Percentiles rank a stretch among this genome's conserved stretches.
phyloP scores from a whole-genome alignment of 1,284 basidiomycete genomes.

The Filobasidium uniguttulatum region DNA sequence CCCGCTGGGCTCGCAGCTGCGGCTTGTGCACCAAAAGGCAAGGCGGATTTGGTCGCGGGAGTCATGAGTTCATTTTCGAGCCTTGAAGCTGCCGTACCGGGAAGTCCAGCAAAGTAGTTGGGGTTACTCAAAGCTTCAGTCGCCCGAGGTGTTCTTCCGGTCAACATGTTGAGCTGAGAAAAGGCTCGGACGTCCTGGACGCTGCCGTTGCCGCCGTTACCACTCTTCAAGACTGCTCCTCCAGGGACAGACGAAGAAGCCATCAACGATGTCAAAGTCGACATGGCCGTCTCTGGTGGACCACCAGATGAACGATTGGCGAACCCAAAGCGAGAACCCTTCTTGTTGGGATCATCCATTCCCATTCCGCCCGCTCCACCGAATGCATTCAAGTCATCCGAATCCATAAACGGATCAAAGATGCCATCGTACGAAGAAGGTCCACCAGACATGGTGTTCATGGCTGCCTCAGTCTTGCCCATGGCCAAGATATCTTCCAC shows the following conservation, averaged over 20 bases:
- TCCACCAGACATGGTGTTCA: no score
- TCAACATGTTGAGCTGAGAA: slow-evolving; percentile 1
- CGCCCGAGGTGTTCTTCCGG: neutral
- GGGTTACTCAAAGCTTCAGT: neutral
- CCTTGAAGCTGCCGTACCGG: neutral
- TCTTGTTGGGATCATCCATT: slow-evolving; percentile 2
- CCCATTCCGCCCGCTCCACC: slow-evolving; percentile 2
- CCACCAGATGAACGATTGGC: slow-evolving; percentile 6
- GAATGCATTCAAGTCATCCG: slow-evolving; percentile 32
- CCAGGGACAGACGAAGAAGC: neutral
- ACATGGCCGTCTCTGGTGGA: slow-evolving; percentile 1
- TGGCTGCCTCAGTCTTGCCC: slow-evolving; percentile 11
- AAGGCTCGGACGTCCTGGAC: slow-evolving; percentile 4
- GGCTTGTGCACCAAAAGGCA: slow-evolving; percentile 8
- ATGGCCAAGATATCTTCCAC: slow-evolving; percentile 12
- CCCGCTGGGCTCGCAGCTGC: slow-evolving; percentile 1
- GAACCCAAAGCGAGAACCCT: slow-evolving; percentile 14
- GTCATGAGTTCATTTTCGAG: slow-evolving; percentile 4
- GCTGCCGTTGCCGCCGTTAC: neutral
- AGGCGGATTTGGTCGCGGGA: slow-evolving; percentile 4
- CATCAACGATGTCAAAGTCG: slow-evolving; percentile 6
- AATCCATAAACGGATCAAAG: slow-evolving; percentile 20
- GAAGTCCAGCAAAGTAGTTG: slow-evolving; percentile 3
- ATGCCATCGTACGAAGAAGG: slow-evolving; percentile 29
- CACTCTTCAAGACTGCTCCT: no score